A percentile compares a stretch with the other conserved stretches of the same genome.
Conservation (phyloP, 73 alveolate genomes). For the Blepharisma japonicum region DNA sequence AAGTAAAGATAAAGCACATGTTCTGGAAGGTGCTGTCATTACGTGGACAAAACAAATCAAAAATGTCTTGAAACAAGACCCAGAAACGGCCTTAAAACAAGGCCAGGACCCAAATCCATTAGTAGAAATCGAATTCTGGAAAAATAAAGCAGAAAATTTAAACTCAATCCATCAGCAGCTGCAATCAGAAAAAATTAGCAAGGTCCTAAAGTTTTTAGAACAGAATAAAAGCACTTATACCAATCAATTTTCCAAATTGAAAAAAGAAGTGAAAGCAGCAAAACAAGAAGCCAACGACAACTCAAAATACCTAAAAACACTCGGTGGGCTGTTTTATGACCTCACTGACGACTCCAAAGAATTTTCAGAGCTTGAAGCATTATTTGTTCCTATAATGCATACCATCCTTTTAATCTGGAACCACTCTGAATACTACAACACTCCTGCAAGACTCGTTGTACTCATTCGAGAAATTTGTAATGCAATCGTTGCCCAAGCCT, state of each 20-base stretch:
- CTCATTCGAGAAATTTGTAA: constrained; percentile 96
- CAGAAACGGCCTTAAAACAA: constrained; percentile 84
- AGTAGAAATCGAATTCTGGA: constrained; percentile 99
- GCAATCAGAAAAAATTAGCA: constrained; percentile 78
- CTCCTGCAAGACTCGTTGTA: constrained; percentile 95
- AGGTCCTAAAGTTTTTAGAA: constrained; percentile 97
- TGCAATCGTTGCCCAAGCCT: constrained; percentile 96
- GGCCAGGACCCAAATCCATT: constrained; percentile 99
- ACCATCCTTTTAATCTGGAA: constrained; percentile 97
- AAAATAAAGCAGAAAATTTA: constrained; percentile 89
- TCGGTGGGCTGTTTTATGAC: constrained; percentile 85
- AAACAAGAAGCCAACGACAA: constrained; percentile 98
- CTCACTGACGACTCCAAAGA: constrained; percentile 91
- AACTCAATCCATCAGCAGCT: constrained; percentile 95
- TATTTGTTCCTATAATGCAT: constrained; percentile 98
- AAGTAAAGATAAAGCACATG: constrained; percentile 99
- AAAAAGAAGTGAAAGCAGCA: constrained; percentile 98
- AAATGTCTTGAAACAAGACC: constrained; percentile 98
- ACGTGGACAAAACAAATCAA: constrained; percentile 99
- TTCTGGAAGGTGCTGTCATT: constrained; percentile 99
- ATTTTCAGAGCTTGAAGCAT: constrained; percentile 91
- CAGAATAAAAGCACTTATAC: constrained; percentile 99
- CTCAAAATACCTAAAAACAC: constrained; percentile 82
- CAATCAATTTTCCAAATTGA: constrained; percentile 96
- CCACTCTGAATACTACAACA: constrained; percentile 90